Evolutionary conservation across 2,329 filamentous ascomycete genomes (phyloP), one percentile per base, ranked within the genome.

Genomic region (Dothistroma pini): DNA sequence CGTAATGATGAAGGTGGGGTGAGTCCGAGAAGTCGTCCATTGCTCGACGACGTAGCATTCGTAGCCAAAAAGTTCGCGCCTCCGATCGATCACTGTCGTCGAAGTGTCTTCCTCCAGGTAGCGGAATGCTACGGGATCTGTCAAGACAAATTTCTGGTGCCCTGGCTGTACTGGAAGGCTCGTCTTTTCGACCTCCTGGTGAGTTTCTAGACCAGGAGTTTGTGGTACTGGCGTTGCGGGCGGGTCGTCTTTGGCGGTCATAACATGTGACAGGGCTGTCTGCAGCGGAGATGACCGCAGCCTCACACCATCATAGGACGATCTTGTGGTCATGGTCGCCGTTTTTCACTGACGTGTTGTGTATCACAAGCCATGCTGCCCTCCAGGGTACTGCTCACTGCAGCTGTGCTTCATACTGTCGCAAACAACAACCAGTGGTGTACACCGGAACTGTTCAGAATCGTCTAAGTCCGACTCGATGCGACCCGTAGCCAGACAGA

Each of bases 11-110:
- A 96, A 90, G 16, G 93, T 97, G 0, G 93, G 93, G 64, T 96
- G 91, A 59, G 87, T 84, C 56, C 95, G 86, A 12, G 93, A 97
- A 76, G 93, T 97, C 6, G 91, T 91, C 95, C 95, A 99, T 81
- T 99, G 95, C 75, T 97, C 95, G 66, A 97, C 91, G 16, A 97
- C 79, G 75, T 97, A 97, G 63, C 93, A 82, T 75, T 97, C 93
- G 76, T 97, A 97, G 66, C 93, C 93, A 63, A 84, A 79, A 6
- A 99, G 82, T 54, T 84, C 80, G 54, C 83, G 82, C 58, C 86
- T 85, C 57, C 89, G 87, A 68, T 93, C 86, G 65, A 96, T 81
- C 8, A 96, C 86, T 2, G 81, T 82, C 4, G 91, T 92, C 5
- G 84, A 85, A 1, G 86, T 81, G 66, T 97, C 95, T 72, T 96